Base-by-base conservation (phyloP, 2,329 filamentous ascomycete species). In the Exophiala sideris region DNA sequence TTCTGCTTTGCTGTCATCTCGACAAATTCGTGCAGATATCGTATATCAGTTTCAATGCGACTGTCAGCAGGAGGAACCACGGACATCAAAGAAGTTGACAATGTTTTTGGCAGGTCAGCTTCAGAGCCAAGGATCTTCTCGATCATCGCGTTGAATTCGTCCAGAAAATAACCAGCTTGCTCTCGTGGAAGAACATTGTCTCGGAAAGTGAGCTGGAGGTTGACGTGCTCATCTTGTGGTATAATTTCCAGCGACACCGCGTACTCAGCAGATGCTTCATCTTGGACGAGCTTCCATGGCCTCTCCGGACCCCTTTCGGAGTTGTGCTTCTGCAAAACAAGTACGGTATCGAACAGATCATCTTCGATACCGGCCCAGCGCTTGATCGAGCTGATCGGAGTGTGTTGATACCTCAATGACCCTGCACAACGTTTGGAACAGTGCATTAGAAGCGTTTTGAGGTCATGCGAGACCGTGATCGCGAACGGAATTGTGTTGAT, bases 241-340 rank as follows among this genome's bases (percentile, higher is more conserved):
- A 91, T 83, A 33, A 95, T 70, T 68, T 96, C 91, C 16, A 96
- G 73, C 0, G 92, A 96, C 0, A 95, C 72, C 0, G 86, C 76
- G 68, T 92, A 96, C 70, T 78, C 58, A 10, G 49, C 34, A 45
- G 33, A 57, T 5, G 87, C 86, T 47, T 81, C 74, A 54, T 95
- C 90, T 12, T 82, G 74, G 1, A 82, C 58, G 0, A 88, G 59
- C 5, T 74, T 73, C 86, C 88, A 95, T 0, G 77, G 71, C 3
- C 66, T 40, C 1, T 67, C 52, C 12, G 62, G 48, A 1, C 62
- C 56, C 45, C 34, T 54, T 50, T 34, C 14, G 12, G 51, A 49
- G 14, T 60, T 14, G 54, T 76, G 65, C 60, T 88, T 89, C 65
- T 96, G 91, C 65, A 91, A 92, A 0, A 89, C 87, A 55, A 96